Evolutionary conservation across 169 alveolate genomes (phyloP), one percentile per base, ranked within the genome.

Genomic region (Plasmodium sp.): DNA sequence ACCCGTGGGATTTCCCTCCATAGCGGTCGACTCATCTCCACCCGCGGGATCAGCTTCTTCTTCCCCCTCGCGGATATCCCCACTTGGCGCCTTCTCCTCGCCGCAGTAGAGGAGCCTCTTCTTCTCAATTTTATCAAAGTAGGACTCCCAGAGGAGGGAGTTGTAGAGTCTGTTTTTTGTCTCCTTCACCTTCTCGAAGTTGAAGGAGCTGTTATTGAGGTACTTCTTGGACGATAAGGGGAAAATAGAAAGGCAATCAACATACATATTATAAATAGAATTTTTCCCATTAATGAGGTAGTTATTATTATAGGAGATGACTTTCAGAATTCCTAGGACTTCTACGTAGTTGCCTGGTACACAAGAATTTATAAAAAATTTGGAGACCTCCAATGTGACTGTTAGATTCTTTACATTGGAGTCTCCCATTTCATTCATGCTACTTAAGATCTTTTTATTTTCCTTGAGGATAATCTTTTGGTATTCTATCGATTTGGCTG

Each of bases 401-500:
- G 91, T 80, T 45, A 90, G 45, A 39, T 81, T 90, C 58, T 90
- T 79, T 18, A 36, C 74, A 71, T 90, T 90, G 2, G 92, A 27
- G 0, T 62, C 84, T 80, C 54, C 34, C 31, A 86, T 71, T 45
- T 90, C 94, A 54, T 90, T 80, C 27, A 90, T 79, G 41, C 74
- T 79, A 74, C 22, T 80, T 22, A 71, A 5, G 48, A 56, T 79
- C 67, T 90, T 90, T 71, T 67, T 67, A 90, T 90, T 81, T 90
- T 90, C 94, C n/a, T 90, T 90, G 33, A 90, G 43, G 36, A 90
- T 43, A 31, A 90, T 80, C 43, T 81, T 90, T 80, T 90, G 94
- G 67, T 90, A 90, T 81, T 90, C 94, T 18, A 90, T 10, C 16
- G 94, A 90, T 81, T 81, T 90, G 14, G 94, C 94, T 62, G 94